These are phyloP conservation scores for Iberis pinnata DNA, from an alignment of 345 rosid genomes.

Conservation along the genomic window DNA sequence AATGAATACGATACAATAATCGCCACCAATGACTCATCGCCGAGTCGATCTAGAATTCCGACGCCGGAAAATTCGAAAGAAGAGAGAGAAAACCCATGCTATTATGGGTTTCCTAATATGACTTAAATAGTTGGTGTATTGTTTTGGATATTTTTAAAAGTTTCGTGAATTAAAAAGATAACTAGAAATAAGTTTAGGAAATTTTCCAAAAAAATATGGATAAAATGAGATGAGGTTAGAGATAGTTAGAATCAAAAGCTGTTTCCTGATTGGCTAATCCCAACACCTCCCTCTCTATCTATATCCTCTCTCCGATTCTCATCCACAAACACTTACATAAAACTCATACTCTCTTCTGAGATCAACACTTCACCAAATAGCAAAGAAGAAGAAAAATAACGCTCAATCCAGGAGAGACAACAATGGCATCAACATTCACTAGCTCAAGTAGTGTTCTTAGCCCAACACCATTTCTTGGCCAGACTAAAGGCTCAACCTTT, in stretches of 20 bases:
- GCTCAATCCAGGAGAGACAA: conserved; percentile 21
- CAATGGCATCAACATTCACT: conserved; percentile 51
- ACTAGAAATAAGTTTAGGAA: too few relatives aligned
- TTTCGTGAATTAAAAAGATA: too few relatives aligned
- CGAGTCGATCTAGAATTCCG: too few relatives aligned
- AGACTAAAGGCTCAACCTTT: conserved; percentile 39
- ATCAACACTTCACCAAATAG: conserved; percentile 20
- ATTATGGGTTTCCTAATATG: too few relatives aligned
- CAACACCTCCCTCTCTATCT: conserved; percentile 25
- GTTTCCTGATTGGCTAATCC: conserved; percentile 51
- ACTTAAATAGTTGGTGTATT: too few relatives aligned
- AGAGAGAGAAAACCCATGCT: too few relatives aligned
- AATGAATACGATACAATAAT: too few relatives aligned
- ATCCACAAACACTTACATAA: conserved; percentile 17
- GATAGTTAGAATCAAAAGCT: conserved; percentile 57
- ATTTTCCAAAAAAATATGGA: conserved; percentile 46
- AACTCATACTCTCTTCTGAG: conserved; percentile 7
- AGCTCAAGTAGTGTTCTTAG: conserved; percentile 61
- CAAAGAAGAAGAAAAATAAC: conserved; percentile 19
- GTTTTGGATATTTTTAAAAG: too few relatives aligned
- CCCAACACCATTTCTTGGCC: conserved; percentile 71
- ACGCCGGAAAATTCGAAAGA: too few relatives aligned
- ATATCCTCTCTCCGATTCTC: conserved; percentile 36
- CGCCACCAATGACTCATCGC: too few relatives aligned
- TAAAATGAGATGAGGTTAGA: conserved; percentile 48